These are phyloP conservation scores for Haematococcus sp. DNA, from an alignment of 139 green algal species.

Conservation along the genomic window DNA sequence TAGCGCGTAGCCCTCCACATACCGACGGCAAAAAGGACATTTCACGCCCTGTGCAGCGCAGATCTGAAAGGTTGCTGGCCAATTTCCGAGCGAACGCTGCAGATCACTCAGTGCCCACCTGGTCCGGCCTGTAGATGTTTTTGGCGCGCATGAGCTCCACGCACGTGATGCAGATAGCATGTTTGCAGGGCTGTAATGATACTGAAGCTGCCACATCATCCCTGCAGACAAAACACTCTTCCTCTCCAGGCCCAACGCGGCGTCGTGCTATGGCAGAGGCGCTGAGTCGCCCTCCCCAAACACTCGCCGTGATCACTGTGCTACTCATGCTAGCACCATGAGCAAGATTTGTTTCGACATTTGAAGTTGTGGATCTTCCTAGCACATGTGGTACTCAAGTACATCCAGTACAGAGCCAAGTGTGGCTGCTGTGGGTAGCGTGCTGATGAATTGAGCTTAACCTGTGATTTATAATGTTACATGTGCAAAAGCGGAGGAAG, in stretches of 20 bases:
- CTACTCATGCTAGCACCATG: too few relatives aligned
- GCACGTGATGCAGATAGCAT: slow-evolving; percentile 48
- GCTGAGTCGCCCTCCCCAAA: not conserved
- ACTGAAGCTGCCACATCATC: slow-evolving; percentile 48
- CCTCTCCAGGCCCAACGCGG: not conserved
- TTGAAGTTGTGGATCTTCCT: too few relatives aligned
- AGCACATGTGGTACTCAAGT: too few relatives aligned
- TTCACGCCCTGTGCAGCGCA: slow-evolving; percentile 56
- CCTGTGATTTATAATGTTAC: too few relatives aligned
- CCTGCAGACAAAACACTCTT: slow-evolving; percentile 48
- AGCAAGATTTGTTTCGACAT: too few relatives aligned
- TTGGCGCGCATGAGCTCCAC: slow-evolving; percentile 56
- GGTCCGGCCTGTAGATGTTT: slow-evolving; percentile 54
- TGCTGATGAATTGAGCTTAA: too few relatives aligned
- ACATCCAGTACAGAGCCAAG: too few relatives aligned
- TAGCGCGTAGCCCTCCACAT: slow-evolving; percentile 38
- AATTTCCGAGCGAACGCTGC: not conserved
- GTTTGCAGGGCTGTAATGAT: slow-evolving; percentile 41
- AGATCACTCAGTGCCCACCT: not conserved
- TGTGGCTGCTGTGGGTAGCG: too few relatives aligned
- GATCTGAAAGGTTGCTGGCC: not conserved
- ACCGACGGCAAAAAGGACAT: slow-evolving; percentile 55
- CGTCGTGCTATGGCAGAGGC: not conserved
- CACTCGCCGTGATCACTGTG: too few relatives aligned
- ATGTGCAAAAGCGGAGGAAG: too few relatives aligned